A percentile compares a stretch with the other conserved stretches of the same genome.
These are phyloP conservation scores for Aspergillus sp. DNA, from an alignment of 2,329 filamentous ascomycete species.

Conservation along the genomic window DNA sequence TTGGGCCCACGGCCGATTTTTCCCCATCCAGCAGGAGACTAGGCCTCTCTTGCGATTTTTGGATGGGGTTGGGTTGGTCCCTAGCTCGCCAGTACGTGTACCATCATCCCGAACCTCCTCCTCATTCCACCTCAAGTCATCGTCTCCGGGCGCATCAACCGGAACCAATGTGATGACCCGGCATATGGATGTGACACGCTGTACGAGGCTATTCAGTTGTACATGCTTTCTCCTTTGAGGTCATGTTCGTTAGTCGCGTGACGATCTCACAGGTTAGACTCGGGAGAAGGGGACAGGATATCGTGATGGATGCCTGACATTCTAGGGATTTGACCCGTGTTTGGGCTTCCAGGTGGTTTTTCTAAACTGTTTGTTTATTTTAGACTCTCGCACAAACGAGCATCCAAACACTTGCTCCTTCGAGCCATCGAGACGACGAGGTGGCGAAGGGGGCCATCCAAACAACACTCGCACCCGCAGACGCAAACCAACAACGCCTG, in stretches of 20 bases:
- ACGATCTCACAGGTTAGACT: constrained; percentile 12
- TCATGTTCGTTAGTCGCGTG: constrained; percentile 15
- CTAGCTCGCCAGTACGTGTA: too few relatives aligned
- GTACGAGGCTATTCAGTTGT: constrained; percentile 13
- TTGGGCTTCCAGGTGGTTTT: background rate
- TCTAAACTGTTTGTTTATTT: too few relatives aligned
- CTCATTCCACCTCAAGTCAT: constrained; percentile 4
- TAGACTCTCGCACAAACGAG: background rate
- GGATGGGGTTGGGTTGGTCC: background rate
- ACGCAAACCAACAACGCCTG: background rate
- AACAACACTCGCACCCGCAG: too few relatives aligned
- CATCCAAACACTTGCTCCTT: background rate
- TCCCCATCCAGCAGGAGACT: background rate
- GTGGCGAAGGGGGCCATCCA: background rate
- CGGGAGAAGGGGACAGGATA: background rate
- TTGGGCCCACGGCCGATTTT: background rate
- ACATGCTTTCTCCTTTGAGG: constrained; percentile 6
- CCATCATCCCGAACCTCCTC: too few relatives aligned
- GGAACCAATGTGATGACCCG: constrained; percentile 11
- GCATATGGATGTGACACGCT: constrained; percentile 13
- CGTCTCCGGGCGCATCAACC: constrained; percentile 6
- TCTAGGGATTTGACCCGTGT: background rate
- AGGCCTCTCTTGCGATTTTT: background rate
- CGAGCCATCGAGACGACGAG: background rate
- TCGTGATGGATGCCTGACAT: constrained; percentile 13